These are phyloP conservation scores for Primulina huaijiensis DNA, from an alignment of 257 asterid species.

Conservation along the genomic window DNA sequence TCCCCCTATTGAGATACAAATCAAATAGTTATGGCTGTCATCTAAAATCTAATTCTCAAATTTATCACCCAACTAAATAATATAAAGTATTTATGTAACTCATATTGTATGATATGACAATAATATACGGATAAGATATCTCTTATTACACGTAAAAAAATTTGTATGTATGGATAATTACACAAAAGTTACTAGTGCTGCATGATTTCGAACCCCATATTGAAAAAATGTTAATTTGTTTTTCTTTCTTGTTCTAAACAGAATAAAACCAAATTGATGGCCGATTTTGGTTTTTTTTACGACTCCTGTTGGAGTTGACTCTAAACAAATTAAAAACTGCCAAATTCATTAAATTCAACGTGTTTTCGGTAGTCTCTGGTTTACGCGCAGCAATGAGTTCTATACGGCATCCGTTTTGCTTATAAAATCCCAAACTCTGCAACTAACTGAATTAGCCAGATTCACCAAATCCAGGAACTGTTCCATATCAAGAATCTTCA, in stretches of 20 bases:
- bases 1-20: no score
- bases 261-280: background rate
- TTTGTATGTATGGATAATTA: no score
- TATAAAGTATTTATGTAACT: background rate
- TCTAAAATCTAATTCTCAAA: no score
- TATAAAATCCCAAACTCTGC: background rate
- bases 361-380: constrained; percentile 8
- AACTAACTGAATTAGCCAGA: background rate
- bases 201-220: no score
- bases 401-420: background rate
- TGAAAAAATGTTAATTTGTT: background rate
- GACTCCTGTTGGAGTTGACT: background rate
- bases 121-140: background rate
- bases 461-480: background rate
- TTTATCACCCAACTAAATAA: no score
- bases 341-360: background rate
- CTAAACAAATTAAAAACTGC: background rate
- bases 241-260: background rate
- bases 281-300: no score
- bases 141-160: no score
- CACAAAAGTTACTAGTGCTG: no score
- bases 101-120: background rate
- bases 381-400: constrained; percentile 4
- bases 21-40: no score
- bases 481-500: background rate